phyloP scores from a whole-genome alignment of 805 yeast genomes.

The Saccharomyces kudriavzevii region DNA sequence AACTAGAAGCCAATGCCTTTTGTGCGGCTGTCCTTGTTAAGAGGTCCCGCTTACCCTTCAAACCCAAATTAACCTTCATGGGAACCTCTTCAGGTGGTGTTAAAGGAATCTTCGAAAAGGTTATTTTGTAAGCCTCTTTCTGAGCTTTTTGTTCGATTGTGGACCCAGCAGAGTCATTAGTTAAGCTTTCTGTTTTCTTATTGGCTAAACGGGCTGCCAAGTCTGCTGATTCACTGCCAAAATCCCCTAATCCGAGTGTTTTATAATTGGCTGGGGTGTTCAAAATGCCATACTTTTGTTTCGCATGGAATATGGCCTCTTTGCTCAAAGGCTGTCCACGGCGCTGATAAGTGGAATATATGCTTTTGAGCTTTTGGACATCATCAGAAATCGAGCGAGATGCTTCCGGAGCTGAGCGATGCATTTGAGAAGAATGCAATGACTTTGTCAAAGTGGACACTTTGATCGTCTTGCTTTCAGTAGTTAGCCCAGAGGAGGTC shows the following conservation, averaged over 20 bases:
- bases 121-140: not conserved
- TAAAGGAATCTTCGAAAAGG: not conserved
- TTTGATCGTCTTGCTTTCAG: not conserved
- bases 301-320: conserved; percentile 69
- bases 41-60: not conserved
- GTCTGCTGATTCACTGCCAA: not conserved
- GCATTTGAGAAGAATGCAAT: not conserved
- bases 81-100: not conserved
- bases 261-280: conserved; percentile 39
- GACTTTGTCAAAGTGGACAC: not conserved
- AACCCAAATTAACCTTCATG: not conserved
- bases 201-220: not conserved
- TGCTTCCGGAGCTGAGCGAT: not conserved
- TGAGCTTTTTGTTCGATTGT: not conserved
- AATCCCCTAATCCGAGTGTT: conserved; percentile 36
- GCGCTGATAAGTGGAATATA: conserved; percentile 48
- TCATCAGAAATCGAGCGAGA: not conserved
- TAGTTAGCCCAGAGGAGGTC: not conserved
- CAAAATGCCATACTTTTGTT: conserved; percentile 58
- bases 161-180: not conserved
- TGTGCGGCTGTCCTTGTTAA: not conserved
- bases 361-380: not conserved
- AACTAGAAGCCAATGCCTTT: not conserved
- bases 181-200: not conserved
- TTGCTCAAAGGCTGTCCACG: conserved; percentile 62